Percentiles rank a stretch among this genome's conserved stretches.
Conservation (phyloP, 2,329 filamentous ascomycete species). For the Berkeleyomyces rouxiae region DNA sequence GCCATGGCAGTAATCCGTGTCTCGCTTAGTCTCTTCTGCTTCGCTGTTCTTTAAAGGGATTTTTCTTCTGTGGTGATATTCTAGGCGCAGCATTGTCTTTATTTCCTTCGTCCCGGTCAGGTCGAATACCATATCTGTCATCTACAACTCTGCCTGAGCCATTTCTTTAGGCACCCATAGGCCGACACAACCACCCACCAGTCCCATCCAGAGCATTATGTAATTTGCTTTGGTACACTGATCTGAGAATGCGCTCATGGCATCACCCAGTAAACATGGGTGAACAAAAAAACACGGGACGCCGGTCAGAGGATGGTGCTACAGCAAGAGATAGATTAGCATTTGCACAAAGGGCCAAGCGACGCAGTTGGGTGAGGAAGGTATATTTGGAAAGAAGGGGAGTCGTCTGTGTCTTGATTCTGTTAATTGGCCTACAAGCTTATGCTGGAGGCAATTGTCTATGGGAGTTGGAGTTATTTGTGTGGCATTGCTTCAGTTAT, state of each 20-base stretch:
- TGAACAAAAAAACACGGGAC: conserved; percentile 79
- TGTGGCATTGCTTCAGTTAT: conserved; percentile 5
- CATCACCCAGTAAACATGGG: conserved; percentile 74
- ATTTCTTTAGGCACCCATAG: conserved; percentile 61
- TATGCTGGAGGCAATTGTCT: background rate
- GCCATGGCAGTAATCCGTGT: background rate
- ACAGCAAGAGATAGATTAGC: conserved; percentile 18
- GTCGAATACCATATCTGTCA: background rate
- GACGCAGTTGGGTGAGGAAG: background rate
- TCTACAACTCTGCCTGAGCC: conserved; percentile 21
- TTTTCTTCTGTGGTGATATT: background rate
- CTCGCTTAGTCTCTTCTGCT: background rate
- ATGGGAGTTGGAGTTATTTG: background rate
- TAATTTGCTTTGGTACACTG: conserved; percentile 50
- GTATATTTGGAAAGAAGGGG: conserved; percentile 21
- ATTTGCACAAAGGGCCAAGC: background rate
- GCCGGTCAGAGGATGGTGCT: conserved; percentile 73
- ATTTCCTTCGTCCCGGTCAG: background rate
- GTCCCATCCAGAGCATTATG: conserved; percentile 75
- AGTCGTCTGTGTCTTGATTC: conserved; percentile 14
- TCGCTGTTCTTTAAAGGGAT: background rate
- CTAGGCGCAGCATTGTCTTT: background rate
- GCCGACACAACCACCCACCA: conserved; percentile 66
- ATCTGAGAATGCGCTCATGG: conserved; percentile 44
- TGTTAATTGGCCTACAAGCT: background rate